Conservation (phyloP, 352 stramenopile genomes). For the Thraustochytrium sp. region DNA sequence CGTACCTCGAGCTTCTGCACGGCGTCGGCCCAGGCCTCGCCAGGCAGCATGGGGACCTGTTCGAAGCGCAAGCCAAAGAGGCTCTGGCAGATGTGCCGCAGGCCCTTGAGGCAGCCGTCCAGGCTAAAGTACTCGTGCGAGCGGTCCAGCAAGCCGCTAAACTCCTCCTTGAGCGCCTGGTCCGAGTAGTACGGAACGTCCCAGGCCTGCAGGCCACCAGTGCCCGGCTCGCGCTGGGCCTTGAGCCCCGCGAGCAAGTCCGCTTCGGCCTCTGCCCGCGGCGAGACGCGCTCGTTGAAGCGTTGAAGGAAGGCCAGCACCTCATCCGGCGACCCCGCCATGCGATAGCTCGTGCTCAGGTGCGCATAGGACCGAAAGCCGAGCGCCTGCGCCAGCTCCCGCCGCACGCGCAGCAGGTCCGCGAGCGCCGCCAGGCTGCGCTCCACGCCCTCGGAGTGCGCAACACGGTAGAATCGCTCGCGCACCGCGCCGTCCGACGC, state of each 20-base stretch:
- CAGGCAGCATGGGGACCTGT: constrained; percentile 63
- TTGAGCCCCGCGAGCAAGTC: constrained; percentile 63
- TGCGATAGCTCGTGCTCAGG: not conserved
- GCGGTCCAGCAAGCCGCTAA: constrained; percentile 65
- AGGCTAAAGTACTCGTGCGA: constrained; percentile 74
- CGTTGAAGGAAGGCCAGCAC: constrained; percentile 24
- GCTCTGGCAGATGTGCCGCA: constrained; percentile 72
- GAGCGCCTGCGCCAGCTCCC: constrained; percentile 73
- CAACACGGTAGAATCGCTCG: constrained; percentile 4
- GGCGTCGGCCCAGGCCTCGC: constrained; percentile 72
- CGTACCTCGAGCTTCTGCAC: constrained; percentile 79
- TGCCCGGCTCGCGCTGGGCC: constrained; percentile 55
- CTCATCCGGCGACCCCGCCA: constrained; percentile 18
- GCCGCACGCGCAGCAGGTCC: constrained; percentile 70
- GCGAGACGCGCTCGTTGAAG: not conserved
- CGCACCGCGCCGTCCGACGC: not conserved
- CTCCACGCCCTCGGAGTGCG: constrained; percentile 52
- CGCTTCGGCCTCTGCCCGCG: constrained; percentile 60
- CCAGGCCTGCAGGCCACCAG: constrained; percentile 74
- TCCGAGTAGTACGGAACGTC: constrained; percentile 88
- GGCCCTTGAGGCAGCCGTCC: constrained; percentile 77
- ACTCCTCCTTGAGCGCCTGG: constrained; percentile 66
- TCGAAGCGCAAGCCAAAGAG: constrained; percentile 83
- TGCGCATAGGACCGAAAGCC: constrained; percentile 60
- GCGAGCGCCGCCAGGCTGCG: constrained; percentile 74